Conservation (phyloP, 2,329 filamentous ascomycete species). For the Aspergillus bombycis region DNA sequence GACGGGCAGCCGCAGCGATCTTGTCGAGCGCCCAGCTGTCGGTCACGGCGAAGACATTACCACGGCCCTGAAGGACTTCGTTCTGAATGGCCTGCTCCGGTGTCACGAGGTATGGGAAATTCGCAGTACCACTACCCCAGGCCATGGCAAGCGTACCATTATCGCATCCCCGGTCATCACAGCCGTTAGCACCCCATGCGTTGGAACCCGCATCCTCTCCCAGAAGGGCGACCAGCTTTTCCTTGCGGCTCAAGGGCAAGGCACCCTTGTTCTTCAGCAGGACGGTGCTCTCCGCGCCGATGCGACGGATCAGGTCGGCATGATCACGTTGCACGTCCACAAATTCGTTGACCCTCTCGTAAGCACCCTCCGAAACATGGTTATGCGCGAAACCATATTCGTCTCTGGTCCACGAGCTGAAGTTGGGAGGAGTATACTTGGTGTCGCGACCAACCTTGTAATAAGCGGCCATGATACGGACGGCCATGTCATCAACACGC, state of each 20-base stretch:
- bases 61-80: slow-evolving; percentile 66
- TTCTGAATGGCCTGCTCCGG: slow-evolving; percentile 68
- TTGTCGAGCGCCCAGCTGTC: slow-evolving; percentile 60
- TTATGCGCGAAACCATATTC: slow-evolving; percentile 72
- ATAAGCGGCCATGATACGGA: slow-evolving; percentile 72
- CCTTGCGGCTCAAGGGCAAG: slow-evolving; percentile 74
- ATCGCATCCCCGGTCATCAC: slow-evolving; percentile 66
- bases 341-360: slow-evolving; percentile 73
- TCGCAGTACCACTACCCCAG: slow-evolving; percentile 63
- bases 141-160: slow-evolving; percentile 66
- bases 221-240: slow-evolving; percentile 75
- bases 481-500: slow-evolving; percentile 88
- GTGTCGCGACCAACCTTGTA: slow-evolving; percentile 64
- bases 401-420: slow-evolving; percentile 82
- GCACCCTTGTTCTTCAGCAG: slow-evolving; percentile 81
- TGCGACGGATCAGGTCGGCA: slow-evolving; percentile 70
- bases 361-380: slow-evolving; percentile 61
- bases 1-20: slow-evolving; percentile 54
- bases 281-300: slow-evolving; percentile 79
- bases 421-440: slow-evolving; percentile 67
- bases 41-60: slow-evolving; percentile 63
- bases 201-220: slow-evolving; percentile 83
- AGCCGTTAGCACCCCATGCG: slow-evolving; percentile 76
- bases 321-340: slow-evolving; percentile 83
- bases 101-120: slow-evolving; percentile 67